Evolutionary conservation across 2,329 filamentous ascomycete genomes (phyloP).

Genomic region (Pyricularia sp.): DNA sequence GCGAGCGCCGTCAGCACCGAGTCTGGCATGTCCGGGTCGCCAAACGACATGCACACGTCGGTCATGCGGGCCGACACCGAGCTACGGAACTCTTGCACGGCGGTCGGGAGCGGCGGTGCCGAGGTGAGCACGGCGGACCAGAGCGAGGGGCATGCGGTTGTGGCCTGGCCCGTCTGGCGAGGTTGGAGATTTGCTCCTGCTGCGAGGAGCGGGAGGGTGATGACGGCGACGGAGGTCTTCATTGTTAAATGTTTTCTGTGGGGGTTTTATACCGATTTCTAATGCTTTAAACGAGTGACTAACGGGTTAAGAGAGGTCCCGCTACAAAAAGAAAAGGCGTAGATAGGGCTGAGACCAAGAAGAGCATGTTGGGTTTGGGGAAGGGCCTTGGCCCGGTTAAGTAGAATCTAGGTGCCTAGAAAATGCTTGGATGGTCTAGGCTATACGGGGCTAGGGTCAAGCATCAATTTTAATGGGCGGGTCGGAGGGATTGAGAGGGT

Average conservation of each 20-base stretch:
- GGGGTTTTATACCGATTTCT: not conserved
- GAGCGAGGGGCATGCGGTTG: not conserved
- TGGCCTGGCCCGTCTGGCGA: not conserved
- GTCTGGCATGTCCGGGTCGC: not conserved
- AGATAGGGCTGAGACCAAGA: not conserved
- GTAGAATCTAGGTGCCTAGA: not conserved
- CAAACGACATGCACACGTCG: not conserved
- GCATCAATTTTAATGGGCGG: not conserved
- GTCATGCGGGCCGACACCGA: not conserved
- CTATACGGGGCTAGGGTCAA: not conserved
- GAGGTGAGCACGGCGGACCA: not conserved
- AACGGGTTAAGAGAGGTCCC: not conserved
- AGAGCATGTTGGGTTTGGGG: not conserved
- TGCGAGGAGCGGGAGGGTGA: not conserved
- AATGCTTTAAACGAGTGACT: not conserved
- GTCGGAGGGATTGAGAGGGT: too few species aligned
- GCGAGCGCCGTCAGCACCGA: not conserved
- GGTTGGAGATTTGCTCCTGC: not conserved
- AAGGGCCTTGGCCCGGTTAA: not conserved
- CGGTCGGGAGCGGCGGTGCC: not conserved
- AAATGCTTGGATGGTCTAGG: not conserved
- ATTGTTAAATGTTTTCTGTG: not conserved
- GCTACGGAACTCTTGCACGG: not conserved
- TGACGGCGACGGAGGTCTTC: not conserved
- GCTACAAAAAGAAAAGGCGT: not conserved